Evolutionary conservation across 1,284 basidiomycete genomes (phyloP).

Genomic region (Cryptococcus sp.): DNA sequence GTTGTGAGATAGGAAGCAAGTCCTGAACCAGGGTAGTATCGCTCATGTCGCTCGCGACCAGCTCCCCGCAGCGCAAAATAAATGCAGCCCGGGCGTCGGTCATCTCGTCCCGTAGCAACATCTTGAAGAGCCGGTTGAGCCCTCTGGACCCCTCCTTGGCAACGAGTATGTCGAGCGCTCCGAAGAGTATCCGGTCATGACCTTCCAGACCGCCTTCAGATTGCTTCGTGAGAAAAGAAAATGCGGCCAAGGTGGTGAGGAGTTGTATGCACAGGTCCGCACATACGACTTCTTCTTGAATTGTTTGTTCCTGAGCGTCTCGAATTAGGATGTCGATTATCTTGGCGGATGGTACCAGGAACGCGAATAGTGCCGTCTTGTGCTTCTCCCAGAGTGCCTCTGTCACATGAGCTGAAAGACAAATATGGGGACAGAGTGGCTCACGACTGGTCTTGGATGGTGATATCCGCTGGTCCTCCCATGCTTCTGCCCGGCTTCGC

Average conservation of each 20-base stretch:
- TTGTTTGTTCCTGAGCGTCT: not conserved
- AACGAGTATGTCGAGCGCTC: slow-evolving; percentile 28
- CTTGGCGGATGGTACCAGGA: slow-evolving; percentile 16
- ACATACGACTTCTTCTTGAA: not conserved
- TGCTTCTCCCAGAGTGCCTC: slow-evolving; percentile 14
- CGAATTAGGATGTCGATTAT: slow-evolving; percentile 20
- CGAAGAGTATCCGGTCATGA: slow-evolving; percentile 29
- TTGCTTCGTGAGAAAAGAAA: slow-evolving; percentile 16
- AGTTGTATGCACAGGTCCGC: too few species aligned
- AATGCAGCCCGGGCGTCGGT: slow-evolving; percentile 16
- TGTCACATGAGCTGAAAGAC: too few species aligned
- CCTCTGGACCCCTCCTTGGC: slow-evolving; percentile 7
- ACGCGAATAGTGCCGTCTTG: slow-evolving; percentile 21
- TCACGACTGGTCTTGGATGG: too few species aligned
- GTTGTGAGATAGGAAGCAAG: slow-evolving; percentile 21
- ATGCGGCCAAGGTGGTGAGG: slow-evolving; percentile 19
- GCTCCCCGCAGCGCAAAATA: slow-evolving; percentile 25
- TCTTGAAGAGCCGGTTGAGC: slow-evolving; percentile 3
- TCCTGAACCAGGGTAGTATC: slow-evolving; percentile 11
- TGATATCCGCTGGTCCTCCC: too few species aligned
- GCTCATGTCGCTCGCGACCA: slow-evolving; percentile 24
- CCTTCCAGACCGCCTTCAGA: slow-evolving; percentile 10
- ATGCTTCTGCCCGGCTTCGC: too few species aligned
- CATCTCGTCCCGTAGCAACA: not conserved
- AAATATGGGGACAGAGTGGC: too few species aligned